Evolutionary conservation across 2,329 filamentous ascomycete species (phyloP).

Genomic region (Sarocladium oryzae): DNA sequence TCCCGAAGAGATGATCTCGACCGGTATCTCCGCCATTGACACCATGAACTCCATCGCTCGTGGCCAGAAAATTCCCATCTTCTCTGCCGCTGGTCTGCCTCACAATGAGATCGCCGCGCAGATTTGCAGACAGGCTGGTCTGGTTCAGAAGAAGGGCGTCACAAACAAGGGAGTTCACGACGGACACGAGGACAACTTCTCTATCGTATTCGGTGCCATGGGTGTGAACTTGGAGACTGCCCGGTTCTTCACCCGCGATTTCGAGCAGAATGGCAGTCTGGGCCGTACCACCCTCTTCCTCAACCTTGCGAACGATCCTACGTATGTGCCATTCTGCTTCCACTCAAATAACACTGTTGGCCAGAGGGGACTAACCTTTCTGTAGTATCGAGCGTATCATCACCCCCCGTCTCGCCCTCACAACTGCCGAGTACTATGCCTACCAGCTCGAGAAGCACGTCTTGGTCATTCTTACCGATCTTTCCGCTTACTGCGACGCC

Average conservation of each 20-base stretch:
- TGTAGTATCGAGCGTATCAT: slow-evolving; percentile 96
- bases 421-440: slow-evolving; percentile 98
- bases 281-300: slow-evolving; percentile 96
- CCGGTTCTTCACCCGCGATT: slow-evolving; percentile 97
- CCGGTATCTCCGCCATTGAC: slow-evolving; percentile 97
- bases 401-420: slow-evolving; percentile 94
- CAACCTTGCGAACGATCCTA: slow-evolving; percentile 98
- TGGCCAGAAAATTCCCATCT: slow-evolving; percentile 99
- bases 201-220: slow-evolving; percentile 98
- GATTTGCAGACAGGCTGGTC: slow-evolving; percentile 93
- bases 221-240: slow-evolving; percentile 99
- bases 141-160: slow-evolving; percentile 71
- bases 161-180: slow-evolving; percentile 95
- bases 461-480: slow-evolving; percentile 93
- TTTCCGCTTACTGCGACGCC: slow-evolving; percentile 97
- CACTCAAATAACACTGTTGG: slow-evolving; percentile 11
- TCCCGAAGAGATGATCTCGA: slow-evolving; percentile 99
- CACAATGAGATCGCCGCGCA: slow-evolving; percentile 99
- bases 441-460: slow-evolving; percentile 99
- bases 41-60: slow-evolving; percentile 98
- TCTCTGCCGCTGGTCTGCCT: slow-evolving; percentile 94
- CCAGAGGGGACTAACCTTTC: background rate
- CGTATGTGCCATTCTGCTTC: slow-evolving; percentile 52
- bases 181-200: slow-evolving; percentile 98
- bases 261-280: slow-evolving; percentile 98